These are phyloP conservation scores for Protomyces arabidopsidicola DNA, from an alignment of 1,139 yeast genomes.

Conservation along the genomic window DNA sequence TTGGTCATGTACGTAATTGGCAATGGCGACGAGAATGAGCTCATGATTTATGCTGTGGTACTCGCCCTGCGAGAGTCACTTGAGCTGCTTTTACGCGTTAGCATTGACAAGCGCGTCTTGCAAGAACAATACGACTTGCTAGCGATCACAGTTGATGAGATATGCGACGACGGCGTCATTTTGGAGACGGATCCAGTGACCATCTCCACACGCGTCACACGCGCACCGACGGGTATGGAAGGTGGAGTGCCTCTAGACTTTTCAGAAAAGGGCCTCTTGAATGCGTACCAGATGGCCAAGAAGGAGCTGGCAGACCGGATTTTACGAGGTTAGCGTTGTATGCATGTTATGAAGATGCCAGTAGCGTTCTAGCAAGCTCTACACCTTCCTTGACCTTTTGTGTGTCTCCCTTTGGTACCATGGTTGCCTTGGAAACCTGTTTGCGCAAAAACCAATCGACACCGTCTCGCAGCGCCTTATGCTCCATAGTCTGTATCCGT, in stretches of 20 bases:
- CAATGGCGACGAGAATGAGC: constrained; percentile 75
- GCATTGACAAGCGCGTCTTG: constrained; percentile 67
- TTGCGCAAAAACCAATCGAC: constrained; percentile 62
- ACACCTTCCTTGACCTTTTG: constrained; percentile 65
- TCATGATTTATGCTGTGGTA: constrained; percentile 70
- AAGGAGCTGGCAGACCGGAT: constrained; percentile 79
- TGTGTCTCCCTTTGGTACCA: constrained; percentile 45
- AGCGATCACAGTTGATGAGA: constrained; percentile 81
- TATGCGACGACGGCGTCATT: constrained; percentile 74
- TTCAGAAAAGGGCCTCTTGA: constrained; percentile 79
- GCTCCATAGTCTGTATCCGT: constrained; percentile 48
- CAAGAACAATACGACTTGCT: constrained; percentile 83
- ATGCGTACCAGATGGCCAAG: constrained; percentile 85
- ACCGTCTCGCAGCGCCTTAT: constrained; percentile 62
- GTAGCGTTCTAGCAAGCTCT: constrained; percentile 35
- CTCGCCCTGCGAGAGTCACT: constrained; percentile 76
- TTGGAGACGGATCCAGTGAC: constrained; percentile 84
- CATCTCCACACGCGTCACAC: constrained; percentile 83
- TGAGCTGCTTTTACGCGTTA: constrained; percentile 56
- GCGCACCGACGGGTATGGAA: constrained; percentile 65
- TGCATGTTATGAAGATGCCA: not conserved
- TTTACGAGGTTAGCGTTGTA: constrained; percentile 36
- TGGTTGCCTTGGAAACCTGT: constrained; percentile 43
- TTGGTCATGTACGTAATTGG: constrained; percentile 68
- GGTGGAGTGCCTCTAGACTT: constrained; percentile 68